Evolutionary conservation across 2,329 filamentous ascomycete genomes (phyloP), one percentile per base, ranked within the genome.

Genomic region (Aspergillus alliaceus): DNA sequence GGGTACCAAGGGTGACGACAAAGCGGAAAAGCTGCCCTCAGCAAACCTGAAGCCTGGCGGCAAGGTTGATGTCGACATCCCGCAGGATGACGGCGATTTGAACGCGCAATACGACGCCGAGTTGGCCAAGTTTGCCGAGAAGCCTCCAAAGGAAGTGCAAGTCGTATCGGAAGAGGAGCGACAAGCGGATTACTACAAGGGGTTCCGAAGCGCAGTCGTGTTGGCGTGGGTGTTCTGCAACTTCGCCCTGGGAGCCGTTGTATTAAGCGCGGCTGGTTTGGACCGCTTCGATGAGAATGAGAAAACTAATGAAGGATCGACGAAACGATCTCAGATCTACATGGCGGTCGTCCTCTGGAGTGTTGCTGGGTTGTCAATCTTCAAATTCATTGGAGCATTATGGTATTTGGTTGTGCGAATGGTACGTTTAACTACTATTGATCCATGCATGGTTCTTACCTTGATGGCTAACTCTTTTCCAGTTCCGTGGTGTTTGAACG

Each of bases 1-100:
- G 93, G 93, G 93, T 69, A 99, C 95, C 40, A 99, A 98, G 77
- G 95, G 95, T 67, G 95, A 98, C 73, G 93, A 97, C 78, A 97
- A 96, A 75, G 84, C 93, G 6, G 92, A 96, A 67, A 93, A 93
- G 70, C 85, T 97, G 53, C 91, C 91, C 1, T 91, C 88, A 0
- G 93, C 95, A 66, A 93, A 88, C 66, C 89, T 93, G 53, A 96
- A 97, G 74, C 90, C 96, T 44, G 93, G 91, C 64, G 95, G 93
- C 66, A 97, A 98, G 81, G 95, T 96, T 61, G 93, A 98, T 65
- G 87, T 99, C 60, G 83, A 85, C 57, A 88, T 90, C 39, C 88
- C 88, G 1, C 93, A 93, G 5, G 95, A 98, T 66, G 95, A 98
- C 69, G 90, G 90, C 42, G 95, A 98, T 76, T 82, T 99, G 59